phyloP scores from a whole-genome alignment of 1,284 basidiomycete species.

The Sanghuangporus weigelae region DNA sequence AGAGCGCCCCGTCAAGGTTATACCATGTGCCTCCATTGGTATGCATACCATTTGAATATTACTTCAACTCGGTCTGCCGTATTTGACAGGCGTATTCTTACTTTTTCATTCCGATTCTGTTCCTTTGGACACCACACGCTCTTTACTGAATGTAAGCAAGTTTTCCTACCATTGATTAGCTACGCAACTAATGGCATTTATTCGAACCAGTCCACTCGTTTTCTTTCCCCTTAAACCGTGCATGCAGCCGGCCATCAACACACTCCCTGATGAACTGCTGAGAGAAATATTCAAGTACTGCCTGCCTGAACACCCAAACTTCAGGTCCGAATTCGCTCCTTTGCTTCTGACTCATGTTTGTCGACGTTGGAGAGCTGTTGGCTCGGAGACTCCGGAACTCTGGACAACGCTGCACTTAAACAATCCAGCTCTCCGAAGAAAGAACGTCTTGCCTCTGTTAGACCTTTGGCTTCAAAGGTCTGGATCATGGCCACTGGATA shows the following conservation, averaged over 20 bases:
- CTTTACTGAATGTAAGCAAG: constrained; percentile 2
- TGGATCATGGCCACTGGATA: background rate
- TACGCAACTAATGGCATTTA: background rate
- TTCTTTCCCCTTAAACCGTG: background rate
- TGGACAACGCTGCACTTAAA: constrained; percentile 5
- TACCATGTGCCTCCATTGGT: background rate
- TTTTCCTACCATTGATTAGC: background rate
- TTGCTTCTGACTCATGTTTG: constrained; percentile 14
- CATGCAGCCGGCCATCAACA: constrained; percentile 3
- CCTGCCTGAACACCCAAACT: constrained; percentile 7
- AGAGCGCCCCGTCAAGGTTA: background rate
- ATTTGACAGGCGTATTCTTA: background rate
- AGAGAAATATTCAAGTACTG: constrained; percentile 5
- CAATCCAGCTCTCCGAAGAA: constrained; percentile 2
- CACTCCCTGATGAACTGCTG: constrained; percentile 4
- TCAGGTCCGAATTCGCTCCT: constrained; percentile 7
- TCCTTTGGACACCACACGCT: constrained; percentile 2
- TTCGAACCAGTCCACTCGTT: background rate
- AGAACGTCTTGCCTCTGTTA: background rate
- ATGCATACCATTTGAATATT: background rate
- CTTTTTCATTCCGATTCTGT: background rate
- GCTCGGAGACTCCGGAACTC: constrained; percentile 7
- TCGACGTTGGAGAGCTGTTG: constrained; percentile 5
- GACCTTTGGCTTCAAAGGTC: constrained; percentile 7
- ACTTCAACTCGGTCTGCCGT: background rate